phyloP scores from a whole-genome alignment of 768 basidiomycete species.

The Serpula lacrymans region DNA sequence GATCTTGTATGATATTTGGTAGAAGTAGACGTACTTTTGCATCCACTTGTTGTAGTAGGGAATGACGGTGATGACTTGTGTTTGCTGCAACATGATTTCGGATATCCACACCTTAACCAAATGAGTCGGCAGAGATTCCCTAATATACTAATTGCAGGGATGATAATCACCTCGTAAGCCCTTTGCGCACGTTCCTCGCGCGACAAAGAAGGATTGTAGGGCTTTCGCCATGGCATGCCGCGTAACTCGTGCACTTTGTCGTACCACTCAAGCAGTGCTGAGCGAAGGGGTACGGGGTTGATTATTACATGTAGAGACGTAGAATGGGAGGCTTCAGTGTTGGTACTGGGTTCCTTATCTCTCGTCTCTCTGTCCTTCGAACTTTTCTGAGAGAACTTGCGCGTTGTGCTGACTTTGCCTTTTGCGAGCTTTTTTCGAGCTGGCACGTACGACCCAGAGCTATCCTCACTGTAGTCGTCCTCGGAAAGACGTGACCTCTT shows the following conservation, averaged over 20 bases:
- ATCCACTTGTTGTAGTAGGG: conserved; percentile 93
- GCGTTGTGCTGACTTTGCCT: too few relatives aligned
- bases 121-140: neutral
- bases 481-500: too few relatives aligned
- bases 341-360: neutral
- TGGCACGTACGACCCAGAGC: too few relatives aligned
- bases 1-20: neutral
- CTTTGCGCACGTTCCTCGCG: conserved; percentile 70
- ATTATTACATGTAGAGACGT: conserved; percentile 47
- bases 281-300: conserved; percentile 38
- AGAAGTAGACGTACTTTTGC: conserved; percentile 62
- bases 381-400: conserved; percentile 12
- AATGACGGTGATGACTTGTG: conserved; percentile 90
- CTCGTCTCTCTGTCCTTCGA: neutral
- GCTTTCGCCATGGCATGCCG: conserved; percentile 92
- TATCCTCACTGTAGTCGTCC: too few relatives aligned
- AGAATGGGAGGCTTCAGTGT: conserved; percentile 30
- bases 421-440: too few relatives aligned
- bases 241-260: conserved; percentile 58
- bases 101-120: conserved; percentile 73
- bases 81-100: conserved; percentile 97
- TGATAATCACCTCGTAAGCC: conserved; percentile 94
- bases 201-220: conserved; percentile 51
- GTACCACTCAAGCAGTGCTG: conserved; percentile 68
- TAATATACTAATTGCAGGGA: too few relatives aligned